A percentile compares a stretch with the other conserved stretches of the same genome.
phyloP scores from a whole-genome alignment of 2,329 filamentous ascomycete genomes.

The Aspergillus nomiae region DNA sequence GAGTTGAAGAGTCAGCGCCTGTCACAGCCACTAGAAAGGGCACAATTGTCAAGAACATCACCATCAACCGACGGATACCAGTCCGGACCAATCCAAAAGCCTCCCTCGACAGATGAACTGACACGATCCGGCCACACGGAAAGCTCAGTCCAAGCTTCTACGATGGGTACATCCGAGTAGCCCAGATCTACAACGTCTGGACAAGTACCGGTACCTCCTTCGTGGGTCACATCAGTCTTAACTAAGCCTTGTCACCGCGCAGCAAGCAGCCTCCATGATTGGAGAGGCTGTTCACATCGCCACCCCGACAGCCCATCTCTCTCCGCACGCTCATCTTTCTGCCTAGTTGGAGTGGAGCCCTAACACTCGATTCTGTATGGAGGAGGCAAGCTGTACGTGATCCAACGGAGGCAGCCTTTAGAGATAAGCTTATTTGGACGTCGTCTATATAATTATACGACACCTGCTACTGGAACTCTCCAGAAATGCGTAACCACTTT shows the following conservation, averaged over 20 bases:
- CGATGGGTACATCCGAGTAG: conserved; percentile 2
- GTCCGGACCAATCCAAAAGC: background rate
- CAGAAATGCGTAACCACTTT: background rate
- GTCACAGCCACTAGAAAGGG: background rate
- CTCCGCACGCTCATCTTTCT: conserved; percentile 9
- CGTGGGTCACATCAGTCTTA: conserved; percentile 3
- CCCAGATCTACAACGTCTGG: background rate
- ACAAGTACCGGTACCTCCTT: conserved; percentile 12
- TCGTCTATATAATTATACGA: background rate
- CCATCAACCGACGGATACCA: background rate
- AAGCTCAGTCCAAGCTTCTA: background rate
- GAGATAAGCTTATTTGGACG: conserved; percentile 25
- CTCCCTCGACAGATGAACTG: background rate
- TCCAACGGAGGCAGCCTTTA: conserved; percentile 2
- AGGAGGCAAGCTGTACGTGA: background rate
- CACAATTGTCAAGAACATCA: background rate
- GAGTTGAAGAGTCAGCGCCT: background rate
- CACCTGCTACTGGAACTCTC: background rate
- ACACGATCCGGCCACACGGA: background rate
- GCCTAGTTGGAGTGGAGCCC: conserved; percentile 21
- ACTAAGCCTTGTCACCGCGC: conserved; percentile 6
- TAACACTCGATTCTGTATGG: conserved; percentile 9
- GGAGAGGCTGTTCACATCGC: conserved; percentile 8
- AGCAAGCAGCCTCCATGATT: conserved; percentile 4
- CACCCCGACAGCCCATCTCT: conserved; percentile 5